Evolutionary conservation across 257 asterid genomes (phyloP).

Genomic region (Nicotiana noctiflora): DNA sequence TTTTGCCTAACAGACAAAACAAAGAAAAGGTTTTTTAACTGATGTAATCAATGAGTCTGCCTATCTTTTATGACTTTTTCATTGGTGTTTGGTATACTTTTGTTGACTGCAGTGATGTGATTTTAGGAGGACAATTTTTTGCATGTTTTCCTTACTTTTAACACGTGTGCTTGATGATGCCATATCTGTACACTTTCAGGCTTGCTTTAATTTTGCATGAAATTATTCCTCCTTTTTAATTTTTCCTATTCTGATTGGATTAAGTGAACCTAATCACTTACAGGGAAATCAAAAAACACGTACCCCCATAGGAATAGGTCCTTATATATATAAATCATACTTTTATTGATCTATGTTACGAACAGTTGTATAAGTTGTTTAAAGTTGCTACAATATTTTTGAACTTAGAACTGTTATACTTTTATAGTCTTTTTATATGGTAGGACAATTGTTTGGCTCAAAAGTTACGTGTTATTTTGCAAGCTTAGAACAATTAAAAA

Average conservation of each 20-base stretch:
- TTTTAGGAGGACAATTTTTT: not conserved
- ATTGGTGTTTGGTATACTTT: not conserved
- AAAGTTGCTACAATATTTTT: too few relatives aligned
- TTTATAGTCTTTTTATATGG: too few relatives aligned
- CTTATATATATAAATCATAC: too few relatives aligned
- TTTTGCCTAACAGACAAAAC: not conserved
- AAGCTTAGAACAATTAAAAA: too few relatives aligned
- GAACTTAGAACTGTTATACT: too few relatives aligned
- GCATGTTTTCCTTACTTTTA: constrained; percentile 5
- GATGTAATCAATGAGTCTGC: not conserved
- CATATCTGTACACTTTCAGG: not conserved
- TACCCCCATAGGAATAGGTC: not conserved
- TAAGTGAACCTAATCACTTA: not conserved
- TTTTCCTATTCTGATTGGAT: not conserved
- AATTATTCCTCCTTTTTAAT: not conserved
- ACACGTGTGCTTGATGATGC: constrained; percentile 3
- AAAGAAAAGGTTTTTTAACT: not conserved
- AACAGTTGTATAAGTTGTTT: too few relatives aligned
- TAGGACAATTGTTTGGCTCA: too few relatives aligned
- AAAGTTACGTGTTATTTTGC: too few relatives aligned
- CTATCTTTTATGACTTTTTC: constrained; percentile 7
- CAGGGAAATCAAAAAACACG: not conserved
- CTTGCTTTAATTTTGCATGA: not conserved
- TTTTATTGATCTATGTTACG: too few relatives aligned
- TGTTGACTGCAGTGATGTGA: not conserved